These are phyloP conservation scores for Xylariales sp. DNA, from an alignment of 2,329 filamentous ascomycete species.

Conservation along the genomic window DNA sequence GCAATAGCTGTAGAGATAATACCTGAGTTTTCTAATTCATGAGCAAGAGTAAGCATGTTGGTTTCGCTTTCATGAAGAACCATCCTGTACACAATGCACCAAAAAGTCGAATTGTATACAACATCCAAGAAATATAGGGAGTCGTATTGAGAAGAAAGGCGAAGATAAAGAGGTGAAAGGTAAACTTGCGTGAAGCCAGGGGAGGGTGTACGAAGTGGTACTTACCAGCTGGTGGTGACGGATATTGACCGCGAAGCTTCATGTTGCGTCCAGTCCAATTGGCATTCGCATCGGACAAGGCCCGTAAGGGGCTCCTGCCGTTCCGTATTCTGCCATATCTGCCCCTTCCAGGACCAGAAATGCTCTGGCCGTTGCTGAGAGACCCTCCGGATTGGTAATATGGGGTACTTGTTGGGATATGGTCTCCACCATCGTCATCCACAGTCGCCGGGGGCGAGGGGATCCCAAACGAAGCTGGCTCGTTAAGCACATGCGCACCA, in stretches of 20 bases:
- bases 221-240: constrained; percentile 59
- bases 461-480: constrained; percentile 50
- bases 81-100: neutral
- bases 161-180: neutral
- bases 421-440: constrained; percentile 52
- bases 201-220: constrained; percentile 7
- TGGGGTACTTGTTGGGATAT: constrained; percentile 48
- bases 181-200: neutral
- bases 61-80: neutral
- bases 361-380: constrained; percentile 71
- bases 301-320: constrained; percentile 71
- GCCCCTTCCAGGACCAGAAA: constrained; percentile 87
- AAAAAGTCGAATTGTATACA: neutral
- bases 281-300: constrained; percentile 68
- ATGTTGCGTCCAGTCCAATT: constrained; percentile 64
- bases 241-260: constrained; percentile 57
- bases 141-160: neutral
- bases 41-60: constrained; percentile 38
- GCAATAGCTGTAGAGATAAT: constrained; percentile 95
- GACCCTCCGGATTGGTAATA: constrained; percentile 62
- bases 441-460: constrained; percentile 51
- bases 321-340: constrained; percentile 77
- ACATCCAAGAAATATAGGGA: neutral
- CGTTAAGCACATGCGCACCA: constrained; percentile 55
- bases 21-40: constrained; percentile 66